Base-by-base conservation (phyloP, 129 eudicot genomes). In the Artemisia annua region DNA sequence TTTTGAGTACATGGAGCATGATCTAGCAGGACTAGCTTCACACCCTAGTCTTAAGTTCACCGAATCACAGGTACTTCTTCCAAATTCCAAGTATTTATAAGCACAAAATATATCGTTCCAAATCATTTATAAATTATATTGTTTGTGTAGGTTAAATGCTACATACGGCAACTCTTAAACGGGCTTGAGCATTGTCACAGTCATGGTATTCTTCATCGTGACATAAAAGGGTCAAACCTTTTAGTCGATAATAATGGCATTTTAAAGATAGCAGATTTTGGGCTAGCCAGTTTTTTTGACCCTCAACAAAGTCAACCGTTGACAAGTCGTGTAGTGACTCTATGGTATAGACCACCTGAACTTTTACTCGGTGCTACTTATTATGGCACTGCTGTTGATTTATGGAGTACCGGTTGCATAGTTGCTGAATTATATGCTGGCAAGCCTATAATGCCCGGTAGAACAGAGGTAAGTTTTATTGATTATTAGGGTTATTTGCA, bases 301-400 rank as follows among this genome's bases (percentile, higher is more conserved):
- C 89, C 91, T 69, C 73, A 73, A 69, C 96, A 84, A 39, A 79
- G 30, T 70, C 89, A 83, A 70, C 96, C 98, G 0, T 73, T 93
- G 52, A 89, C 97, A 6, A 93, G 95, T 69, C 89, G 91, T 50
- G 98, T 93, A 52, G 97, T 93, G 49, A 93, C 97, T n/a, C 86
- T 93, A 43, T 93, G 98, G 98, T 93, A 93, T 59, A 88, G 97
- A 26, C 97, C 98, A 11, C 98, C 97, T 5, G 98, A 93, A 77
- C 96, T 93, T 50, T 78, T 93, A 69, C 96, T 93, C 22, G 98
- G 98, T 70, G 97, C 98, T 32, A 93, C 97, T 17, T 81, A 81
- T 66, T 93, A 93, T 68, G 86, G 95, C 52, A 79, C 85, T 22
- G 89, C 96, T 48, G 98, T 93, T 56, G 98, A 93, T 85, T 85